Evolutionary conservation across 2,329 filamentous ascomycete species (phyloP), one percentile per base, ranked within the genome.

Genomic region (Xylariaceae sp.): DNA sequence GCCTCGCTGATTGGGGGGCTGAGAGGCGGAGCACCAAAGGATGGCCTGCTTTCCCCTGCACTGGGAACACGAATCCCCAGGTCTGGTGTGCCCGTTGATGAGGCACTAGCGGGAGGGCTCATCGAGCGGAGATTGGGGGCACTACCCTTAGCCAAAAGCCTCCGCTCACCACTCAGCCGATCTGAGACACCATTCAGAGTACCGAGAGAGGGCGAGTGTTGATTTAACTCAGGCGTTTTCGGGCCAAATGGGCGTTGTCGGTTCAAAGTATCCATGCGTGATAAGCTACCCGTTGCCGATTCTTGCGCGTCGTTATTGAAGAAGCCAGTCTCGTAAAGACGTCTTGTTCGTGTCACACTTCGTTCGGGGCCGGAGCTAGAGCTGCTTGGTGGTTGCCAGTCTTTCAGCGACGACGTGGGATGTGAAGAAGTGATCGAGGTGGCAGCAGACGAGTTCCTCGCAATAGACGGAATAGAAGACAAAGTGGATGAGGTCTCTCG

Each of bases 401-500:
- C 84, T 60, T 81, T 85, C 24, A 78, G 52, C 1, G 83, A 82
- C 3, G 78, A 72, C 1, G 82, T 72, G 14, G 77, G 78, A 58
- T 94, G 91, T 12, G 67, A 67, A 0, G 92, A 96, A n/a, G 87
- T 86, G 47, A 96, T 79, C 0, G 94, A 97, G 0, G 92, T 97
- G 3, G 92, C 92, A 6, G 92, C 91, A 1, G 93, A 96, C 0
- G 94, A 97, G 53, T 86, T 87, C 24, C 91, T 87, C 23, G 85
- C 84, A 34, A 87, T 82, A 0, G 86, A 87, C 5, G 86, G 88
- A 3, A 76, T 77, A 0, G 85, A 88, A 0, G 92, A 95, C 6
- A 87, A 89, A 0, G 91, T 96, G 0, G 94, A 97, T 1, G 90
- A 95, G 0, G 92, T 96, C 63, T 92, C 92, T 23, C 93, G 83